These are phyloP conservation scores for Abrus precatorius DNA, from an alignment of 306 rosid genomes.

Conservation along the genomic window DNA sequence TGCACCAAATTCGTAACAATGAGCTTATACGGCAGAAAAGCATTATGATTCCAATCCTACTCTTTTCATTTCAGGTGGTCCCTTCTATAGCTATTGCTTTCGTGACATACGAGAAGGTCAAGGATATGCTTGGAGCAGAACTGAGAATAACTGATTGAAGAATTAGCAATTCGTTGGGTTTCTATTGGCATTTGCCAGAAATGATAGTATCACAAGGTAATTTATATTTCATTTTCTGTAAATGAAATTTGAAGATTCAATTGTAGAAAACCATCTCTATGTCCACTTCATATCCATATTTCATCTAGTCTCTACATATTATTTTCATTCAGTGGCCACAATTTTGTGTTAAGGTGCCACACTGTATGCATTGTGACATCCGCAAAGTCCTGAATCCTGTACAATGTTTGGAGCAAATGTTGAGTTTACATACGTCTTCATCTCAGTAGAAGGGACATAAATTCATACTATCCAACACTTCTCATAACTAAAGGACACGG, in stretches of 20 bases:
- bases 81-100: slow-evolving; percentile 85
- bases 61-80: slow-evolving; percentile 63
- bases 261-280: not conserved
- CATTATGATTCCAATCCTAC: not conserved
- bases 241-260: slow-evolving; percentile 24
- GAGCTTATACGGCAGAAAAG: not conserved
- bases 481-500: too few relatives aligned
- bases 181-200: slow-evolving; percentile 9
- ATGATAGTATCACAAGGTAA: not conserved
- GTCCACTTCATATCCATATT: not conserved
- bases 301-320: not conserved
- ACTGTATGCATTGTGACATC: not conserved
- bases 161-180: slow-evolving; percentile 25
- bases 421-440: too few relatives aligned
- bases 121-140: slow-evolving; percentile 76
- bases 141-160: slow-evolving; percentile 70
- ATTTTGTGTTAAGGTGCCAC: not conserved
- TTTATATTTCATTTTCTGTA: not conserved
- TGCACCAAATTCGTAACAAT: not conserved
- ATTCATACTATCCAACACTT: too few relatives aligned
- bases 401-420: too few relatives aligned
- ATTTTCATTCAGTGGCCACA: slow-evolving; percentile 13
- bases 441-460: too few relatives aligned
- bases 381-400: too few relatives aligned
- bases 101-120: slow-evolving; percentile 70